Evolutionary conservation across 371 early-diverging fungal genomes (phyloP).

Genomic region (Apophysomyces variabilis): DNA sequence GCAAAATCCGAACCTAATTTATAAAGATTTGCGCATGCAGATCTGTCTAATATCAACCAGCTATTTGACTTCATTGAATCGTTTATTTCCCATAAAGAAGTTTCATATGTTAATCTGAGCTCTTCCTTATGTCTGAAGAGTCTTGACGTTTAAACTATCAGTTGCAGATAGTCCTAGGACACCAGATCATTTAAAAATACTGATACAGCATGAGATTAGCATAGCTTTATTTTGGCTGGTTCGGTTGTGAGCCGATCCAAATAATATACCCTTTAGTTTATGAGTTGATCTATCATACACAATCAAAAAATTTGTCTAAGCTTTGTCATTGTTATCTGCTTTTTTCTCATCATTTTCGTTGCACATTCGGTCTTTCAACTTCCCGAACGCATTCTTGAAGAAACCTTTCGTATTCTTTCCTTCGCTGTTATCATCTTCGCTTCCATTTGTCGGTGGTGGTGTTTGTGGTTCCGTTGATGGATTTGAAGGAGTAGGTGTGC

Average conservation of each 20-base stretch:
- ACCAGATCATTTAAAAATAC: too few species aligned
- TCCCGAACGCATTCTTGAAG: constrained; percentile 40
- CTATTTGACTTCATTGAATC: too few species aligned
- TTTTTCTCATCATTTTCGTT: constrained; percentile 33
- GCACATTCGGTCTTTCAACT: constrained; percentile 29
- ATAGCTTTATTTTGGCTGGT: too few species aligned
- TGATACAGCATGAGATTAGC: too few species aligned
- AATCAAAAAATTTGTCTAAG: constrained; percentile 5
- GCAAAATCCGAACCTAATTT: neutral
- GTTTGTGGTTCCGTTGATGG: constrained; percentile 19
- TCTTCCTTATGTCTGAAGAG: too few species aligned
- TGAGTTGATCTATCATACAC: neutral
- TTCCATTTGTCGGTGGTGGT: constrained; percentile 9
- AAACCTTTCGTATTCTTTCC: constrained; percentile 22
- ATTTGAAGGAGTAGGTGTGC: constrained; percentile 16
- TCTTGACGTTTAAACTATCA: too few species aligned
- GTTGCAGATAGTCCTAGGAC: too few species aligned
- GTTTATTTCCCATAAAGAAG: too few species aligned
- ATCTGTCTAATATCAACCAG: too few species aligned
- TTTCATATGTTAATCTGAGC: too few species aligned
- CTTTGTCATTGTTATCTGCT: constrained; percentile 4
- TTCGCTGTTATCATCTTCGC: constrained; percentile 4
- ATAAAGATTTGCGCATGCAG: neutral
- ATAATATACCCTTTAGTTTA: neutral
- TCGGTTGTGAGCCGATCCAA: too few species aligned